Evolutionary conservation across 139 green algal species (phyloP).

Genomic region (Picochlorum sp.): DNA sequence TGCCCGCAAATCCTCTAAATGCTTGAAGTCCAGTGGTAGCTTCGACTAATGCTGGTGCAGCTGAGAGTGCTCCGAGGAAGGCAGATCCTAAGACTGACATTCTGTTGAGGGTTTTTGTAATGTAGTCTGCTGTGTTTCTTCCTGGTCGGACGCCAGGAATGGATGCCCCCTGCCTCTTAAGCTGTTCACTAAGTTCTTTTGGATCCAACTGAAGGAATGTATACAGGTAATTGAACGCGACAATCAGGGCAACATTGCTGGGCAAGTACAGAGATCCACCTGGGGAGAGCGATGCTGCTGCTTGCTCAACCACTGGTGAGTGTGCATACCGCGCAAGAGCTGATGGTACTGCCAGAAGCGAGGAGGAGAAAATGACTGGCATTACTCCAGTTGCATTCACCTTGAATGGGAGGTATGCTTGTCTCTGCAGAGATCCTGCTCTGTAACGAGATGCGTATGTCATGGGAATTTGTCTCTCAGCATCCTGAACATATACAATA

Average conservation of each 20-base stretch:
- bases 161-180: conserved; percentile 83
- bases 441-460: conserved; percentile 83
- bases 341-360: conserved; percentile 80
- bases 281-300: conserved; percentile 60
- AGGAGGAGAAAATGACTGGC: conserved; percentile 97
- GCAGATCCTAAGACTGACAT: conserved; percentile 89
- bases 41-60: conserved; percentile 80
- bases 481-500: conserved; percentile 96
- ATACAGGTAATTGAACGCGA: conserved; percentile 99
- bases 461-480: conserved; percentile 95
- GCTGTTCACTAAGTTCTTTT: conserved; percentile 92
- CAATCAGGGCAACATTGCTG: conserved; percentile 87
- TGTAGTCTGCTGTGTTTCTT: conserved; percentile 80
- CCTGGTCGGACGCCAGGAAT: conserved; percentile 86
- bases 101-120: conserved; percentile 77
- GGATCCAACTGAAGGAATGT: conserved; percentile 98
- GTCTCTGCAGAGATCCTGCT: conserved; percentile 53
- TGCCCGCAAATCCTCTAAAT: conserved; percentile 96
- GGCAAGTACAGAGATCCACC: conserved; percentile 75
- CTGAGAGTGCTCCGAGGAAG: conserved; percentile 85
- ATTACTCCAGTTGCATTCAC: conserved; percentile 93
- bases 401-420: conserved; percentile 98
- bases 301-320: conserved; percentile 40
- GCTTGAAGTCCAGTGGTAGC: conserved; percentile 62
- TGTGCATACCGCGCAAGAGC: conserved; percentile 70